Evolutionary conservation across 345 rosid species (phyloP).

Genomic region (Bretschneidera sinensis): DNA sequence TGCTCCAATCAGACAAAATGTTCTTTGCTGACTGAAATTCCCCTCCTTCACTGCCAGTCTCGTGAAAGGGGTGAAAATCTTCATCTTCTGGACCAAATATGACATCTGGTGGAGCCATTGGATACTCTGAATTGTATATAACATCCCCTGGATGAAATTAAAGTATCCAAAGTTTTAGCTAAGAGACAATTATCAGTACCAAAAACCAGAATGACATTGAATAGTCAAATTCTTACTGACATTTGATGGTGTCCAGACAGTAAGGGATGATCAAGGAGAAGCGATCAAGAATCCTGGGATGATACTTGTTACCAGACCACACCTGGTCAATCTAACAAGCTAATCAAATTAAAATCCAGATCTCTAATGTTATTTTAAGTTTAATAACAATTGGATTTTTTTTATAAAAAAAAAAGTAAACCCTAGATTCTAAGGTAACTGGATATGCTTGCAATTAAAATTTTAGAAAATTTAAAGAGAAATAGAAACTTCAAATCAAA

Average conservation of each 20-base stretch:
- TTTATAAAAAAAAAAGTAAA: too few species aligned
- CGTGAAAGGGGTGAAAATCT: constrained; percentile 54
- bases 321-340: constrained; percentile 71
- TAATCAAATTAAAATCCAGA: background rate
- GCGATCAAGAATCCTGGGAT: constrained; percentile 60
- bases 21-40: constrained; percentile 23
- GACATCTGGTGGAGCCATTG: constrained; percentile 72
- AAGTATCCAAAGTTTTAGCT: background rate
- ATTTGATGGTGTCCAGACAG: constrained; percentile 74
- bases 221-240: constrained; percentile 43
- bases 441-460: background rate
- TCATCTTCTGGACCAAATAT: constrained; percentile 81
- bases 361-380: background rate
- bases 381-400: too few species aligned
- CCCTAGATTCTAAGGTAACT: constrained; percentile 10
- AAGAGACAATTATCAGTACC: background rate
- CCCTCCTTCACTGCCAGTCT: constrained; percentile 23
- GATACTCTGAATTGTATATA: constrained; percentile 73
- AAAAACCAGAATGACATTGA: background rate
- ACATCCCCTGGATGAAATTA: constrained; percentile 64
- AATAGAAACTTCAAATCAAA: background rate
- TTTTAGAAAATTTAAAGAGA: too few species aligned
- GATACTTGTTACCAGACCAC: constrained; percentile 70
- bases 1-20: constrained; percentile 60
- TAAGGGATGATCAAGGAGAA: constrained; percentile 86